Conservation (phyloP, 140 eudicot genomes). For the Erigeron philadelphicus region DNA sequence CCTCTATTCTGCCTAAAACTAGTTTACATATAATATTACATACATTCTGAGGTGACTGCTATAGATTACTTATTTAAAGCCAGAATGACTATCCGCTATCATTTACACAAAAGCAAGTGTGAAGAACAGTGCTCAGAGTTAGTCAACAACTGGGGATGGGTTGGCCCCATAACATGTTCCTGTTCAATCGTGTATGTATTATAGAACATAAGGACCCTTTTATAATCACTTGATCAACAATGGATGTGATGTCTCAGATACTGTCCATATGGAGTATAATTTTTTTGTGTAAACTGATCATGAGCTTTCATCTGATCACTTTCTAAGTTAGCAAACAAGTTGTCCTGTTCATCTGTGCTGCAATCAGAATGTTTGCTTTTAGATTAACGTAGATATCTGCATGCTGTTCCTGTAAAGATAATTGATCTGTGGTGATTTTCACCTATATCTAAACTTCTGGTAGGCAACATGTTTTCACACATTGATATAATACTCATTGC, state of each 20-base stretch:
- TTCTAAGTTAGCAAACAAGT: not conserved
- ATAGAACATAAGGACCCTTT: not conserved
- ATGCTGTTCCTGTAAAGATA: not conserved
- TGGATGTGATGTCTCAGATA: slow-evolving; percentile 3
- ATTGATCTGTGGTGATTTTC: slow-evolving; percentile 6
- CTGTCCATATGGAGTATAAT: not conserved
- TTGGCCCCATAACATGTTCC: too few species aligned
- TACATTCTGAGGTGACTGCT: too few species aligned
- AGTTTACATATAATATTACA: too few species aligned
- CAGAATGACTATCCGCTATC: too few species aligned
- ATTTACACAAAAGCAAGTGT: not conserved
- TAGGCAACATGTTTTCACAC: slow-evolving; percentile 7
- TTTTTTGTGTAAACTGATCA: not conserved
- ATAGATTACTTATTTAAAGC: too few species aligned
- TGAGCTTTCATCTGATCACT: slow-evolving; percentile 2
- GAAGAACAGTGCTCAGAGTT: slow-evolving; percentile 4
- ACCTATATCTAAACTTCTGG: not conserved
- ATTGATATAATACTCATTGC: not conserved
- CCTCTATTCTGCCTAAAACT: not conserved
- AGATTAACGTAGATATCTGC: not conserved
- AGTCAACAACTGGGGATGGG: not conserved
- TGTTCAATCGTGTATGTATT: too few species aligned
- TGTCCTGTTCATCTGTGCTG: not conserved
- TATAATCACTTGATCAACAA: not conserved
- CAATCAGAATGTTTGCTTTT: not conserved